Base-by-base conservation (phyloP, 345 rosid species). In the Psidium friedrichsthalianum region DNA sequence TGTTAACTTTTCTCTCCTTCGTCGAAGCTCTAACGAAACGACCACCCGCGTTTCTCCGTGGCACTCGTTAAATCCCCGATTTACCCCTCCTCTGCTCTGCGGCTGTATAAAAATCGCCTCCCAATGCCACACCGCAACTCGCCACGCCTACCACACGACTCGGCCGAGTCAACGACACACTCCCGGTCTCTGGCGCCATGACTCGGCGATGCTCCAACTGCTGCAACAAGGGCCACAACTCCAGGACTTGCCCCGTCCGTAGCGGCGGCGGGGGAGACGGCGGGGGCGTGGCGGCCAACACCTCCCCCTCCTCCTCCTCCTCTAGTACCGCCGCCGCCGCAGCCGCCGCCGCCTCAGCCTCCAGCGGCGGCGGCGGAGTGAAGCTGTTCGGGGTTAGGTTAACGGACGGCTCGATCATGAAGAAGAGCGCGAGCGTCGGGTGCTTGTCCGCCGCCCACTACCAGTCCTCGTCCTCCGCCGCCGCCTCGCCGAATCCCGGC, bases 361-460 rank as follows among this genome's bases (percentile, higher is more conserved):
- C 51, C 20, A n/a, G 82, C 51, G 12, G 82, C 51, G 82, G 49
- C 12, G 84, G 89, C 18, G 91, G 93, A 1, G 93, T 94, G 86
- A 96, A 88, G 90, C 91, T 96, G 11, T 96, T 96, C 87, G 99
- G 99, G 1, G 99, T 96, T 4, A 85, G 98, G 57, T 90, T 96
- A 64, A 96, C 96, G 82, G 99, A 96, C 87, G 98, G 98, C 20
- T 92, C 98, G 82, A 92, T 94, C 86, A 95, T 96, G n/a, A 96
- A 95, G 90, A 96, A 96, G 92, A 95, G 98, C 87, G 98, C 98
- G n/a, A 95, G 98, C 85, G 94, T 95, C 96, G 96, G 99, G 52
- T 94, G 94, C 84, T 87, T 96, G 52, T 92, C 96, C 36, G 93
- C 92, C 16, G 85, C 85, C 86, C 94, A 92, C 87, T 91, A 92